Conservation (phyloP, 176 grass and related monocot species). For the Pontederia crassipes region DNA sequence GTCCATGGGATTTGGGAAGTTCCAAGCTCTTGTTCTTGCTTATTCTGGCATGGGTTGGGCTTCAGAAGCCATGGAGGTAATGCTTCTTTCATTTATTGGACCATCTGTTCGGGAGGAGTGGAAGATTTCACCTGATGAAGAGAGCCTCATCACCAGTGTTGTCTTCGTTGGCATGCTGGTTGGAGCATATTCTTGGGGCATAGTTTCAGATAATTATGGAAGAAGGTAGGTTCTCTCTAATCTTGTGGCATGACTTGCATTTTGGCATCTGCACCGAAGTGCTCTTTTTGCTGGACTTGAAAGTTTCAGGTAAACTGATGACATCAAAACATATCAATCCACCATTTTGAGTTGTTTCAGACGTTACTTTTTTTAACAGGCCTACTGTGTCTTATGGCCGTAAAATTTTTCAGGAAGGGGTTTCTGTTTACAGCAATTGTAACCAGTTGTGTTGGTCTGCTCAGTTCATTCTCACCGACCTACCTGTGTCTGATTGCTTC, state of each 20-base stretch:
- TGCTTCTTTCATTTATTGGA: slow-evolving; percentile 94
- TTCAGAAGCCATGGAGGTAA: slow-evolving; percentile 97
- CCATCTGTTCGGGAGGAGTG: slow-evolving; percentile 79
- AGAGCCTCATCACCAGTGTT: slow-evolving; percentile 88
- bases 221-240: slow-evolving; percentile 46
- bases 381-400: too few species aligned
- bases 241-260: neutral
- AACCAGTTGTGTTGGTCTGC: slow-evolving; percentile 70
- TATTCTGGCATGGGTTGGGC: slow-evolving; percentile 96
- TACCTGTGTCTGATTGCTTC: slow-evolving; percentile 66
- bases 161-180: slow-evolving; percentile 88
- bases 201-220: slow-evolving; percentile 87
- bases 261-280: too few species aligned
- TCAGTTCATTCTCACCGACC: slow-evolving; percentile 84
- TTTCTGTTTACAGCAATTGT: slow-evolving; percentile 90
- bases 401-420: slow-evolving; percentile 42
- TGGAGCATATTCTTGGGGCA: slow-evolving; percentile 88
- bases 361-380: too few species aligned
- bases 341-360: too few species aligned
- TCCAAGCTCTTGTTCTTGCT: slow-evolving; percentile 74
- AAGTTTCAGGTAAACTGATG: too few species aligned
- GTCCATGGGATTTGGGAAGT: slow-evolving; percentile 82
- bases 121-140: slow-evolving; percentile 67
- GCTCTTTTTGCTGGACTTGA: too few species aligned
- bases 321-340: too few species aligned